Evolutionary conservation across 805 yeast species (phyloP), one percentile per base, ranked within the genome.

Genomic region (Starmera amethionina): DNA sequence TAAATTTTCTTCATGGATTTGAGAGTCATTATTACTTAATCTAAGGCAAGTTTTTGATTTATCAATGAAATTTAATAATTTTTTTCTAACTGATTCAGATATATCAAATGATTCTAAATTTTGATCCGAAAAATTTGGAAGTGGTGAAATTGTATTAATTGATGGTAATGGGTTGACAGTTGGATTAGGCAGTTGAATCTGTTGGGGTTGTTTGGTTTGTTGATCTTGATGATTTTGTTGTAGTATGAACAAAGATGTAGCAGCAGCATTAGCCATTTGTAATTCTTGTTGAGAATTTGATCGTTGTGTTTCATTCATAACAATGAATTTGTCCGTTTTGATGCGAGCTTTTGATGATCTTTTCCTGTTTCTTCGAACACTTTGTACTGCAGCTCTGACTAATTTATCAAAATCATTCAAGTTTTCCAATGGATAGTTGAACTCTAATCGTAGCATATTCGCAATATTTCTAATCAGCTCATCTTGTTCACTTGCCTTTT

Each of bases 401-500:
- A 90, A 68, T 57, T 82, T 84, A 59, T 88, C 95, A 56, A 90
- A 90, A 48, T 93, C 97, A 1, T 67, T 60, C 25, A 77, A 62
- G 12, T 76, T 69, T 6, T 69, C 71, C 2, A 60, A 62, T 2
- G 81, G 73, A 56, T 79, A 89, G 5, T 77, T 75, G 52, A 86
- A 93, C 62, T 93, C 98, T 2, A 70, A 65, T 51, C 95, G 67
- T 36, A 90, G 65, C 4, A 82, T 71, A 37, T 75, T 73, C 0
- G 97, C 96, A 31, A 94, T 93, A 38, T 75, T 72, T 37, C 71
- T 68, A 36, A 93, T 88, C 48, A 82, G 82, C 27, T 73, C 76
- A 49, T 90, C 97, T 59, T 90, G 98, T 56, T 93, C 97, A 42
- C 87, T 76, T 8, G 97, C 97, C 65, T 88, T 89, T 47, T 76